These are phyloP conservation scores for Cryptococcus sp. DNA, from an alignment of 1,284 basidiomycete species.

Conservation along the genomic window DNA sequence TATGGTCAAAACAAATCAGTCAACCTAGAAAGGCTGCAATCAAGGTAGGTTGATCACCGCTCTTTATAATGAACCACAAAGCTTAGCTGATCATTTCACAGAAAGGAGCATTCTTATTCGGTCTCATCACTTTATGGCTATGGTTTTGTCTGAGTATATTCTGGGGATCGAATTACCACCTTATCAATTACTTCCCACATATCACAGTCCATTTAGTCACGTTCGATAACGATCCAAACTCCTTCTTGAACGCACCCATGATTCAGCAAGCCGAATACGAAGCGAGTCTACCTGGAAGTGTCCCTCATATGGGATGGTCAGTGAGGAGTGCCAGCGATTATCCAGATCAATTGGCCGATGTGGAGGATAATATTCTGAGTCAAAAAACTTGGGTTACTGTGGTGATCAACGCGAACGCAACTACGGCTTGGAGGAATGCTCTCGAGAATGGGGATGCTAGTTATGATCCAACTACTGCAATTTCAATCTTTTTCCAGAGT, in stretches of 20 bases:
- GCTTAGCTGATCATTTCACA: background rate
- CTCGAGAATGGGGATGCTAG: constrained; percentile 27
- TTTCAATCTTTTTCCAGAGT: constrained; percentile 30
- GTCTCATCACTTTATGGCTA: constrained; percentile 26
- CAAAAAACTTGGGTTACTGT: constrained; percentile 35
- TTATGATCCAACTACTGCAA: constrained; percentile 37
- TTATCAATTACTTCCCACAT: constrained; percentile 18
- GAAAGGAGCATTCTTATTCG: constrained; percentile 15
- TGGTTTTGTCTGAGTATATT: constrained; percentile 40
- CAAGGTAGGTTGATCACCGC: constrained; percentile 13
- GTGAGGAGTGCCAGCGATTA: constrained; percentile 23
- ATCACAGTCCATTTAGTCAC: constrained; percentile 29
- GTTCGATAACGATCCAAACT: constrained; percentile 20
- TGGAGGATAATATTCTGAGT: constrained; percentile 21
- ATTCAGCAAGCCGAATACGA: constrained; percentile 10
- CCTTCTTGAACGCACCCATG: constrained; percentile 19
- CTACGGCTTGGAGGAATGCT: constrained; percentile 21
- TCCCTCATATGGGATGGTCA: constrained; percentile 27
- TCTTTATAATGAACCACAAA: background rate
- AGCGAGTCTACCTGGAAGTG: constrained; percentile 7
- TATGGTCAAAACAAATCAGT: constrained; percentile 9
- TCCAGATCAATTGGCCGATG: constrained; percentile 27
- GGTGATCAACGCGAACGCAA: constrained; percentile 38
- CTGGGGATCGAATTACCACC: constrained; percentile 37
- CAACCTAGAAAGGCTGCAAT: constrained; percentile 9